Conservation (phyloP, 345 rosid genomes). For the Camelina laxa region DNA sequence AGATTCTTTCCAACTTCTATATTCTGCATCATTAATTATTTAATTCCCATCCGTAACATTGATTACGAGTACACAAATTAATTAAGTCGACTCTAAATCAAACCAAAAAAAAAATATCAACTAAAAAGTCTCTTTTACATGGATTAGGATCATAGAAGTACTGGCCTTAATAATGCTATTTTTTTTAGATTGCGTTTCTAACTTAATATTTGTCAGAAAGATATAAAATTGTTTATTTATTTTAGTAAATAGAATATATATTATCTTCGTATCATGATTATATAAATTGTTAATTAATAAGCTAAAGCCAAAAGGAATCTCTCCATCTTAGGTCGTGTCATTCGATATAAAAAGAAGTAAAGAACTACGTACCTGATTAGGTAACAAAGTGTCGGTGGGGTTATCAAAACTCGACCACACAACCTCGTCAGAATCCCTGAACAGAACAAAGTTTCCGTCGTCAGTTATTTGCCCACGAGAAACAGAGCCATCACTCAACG, state of each 20-base stretch:
- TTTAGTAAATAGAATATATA: too few species aligned
- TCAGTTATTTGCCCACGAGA: conserved; percentile 57
- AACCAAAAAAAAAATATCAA: too few species aligned
- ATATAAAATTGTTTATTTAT: too few species aligned
- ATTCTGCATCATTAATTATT: neutral
- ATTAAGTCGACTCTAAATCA: neutral
- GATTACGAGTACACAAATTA: neutral
- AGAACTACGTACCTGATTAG: conserved; percentile 44
- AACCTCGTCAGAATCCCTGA: neutral
- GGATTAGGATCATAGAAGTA: neutral
- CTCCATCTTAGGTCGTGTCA: too few species aligned
- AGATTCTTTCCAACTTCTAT: conserved; percentile 22
- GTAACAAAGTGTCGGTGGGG: conserved; percentile 64
- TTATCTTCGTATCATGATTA: too few species aligned
- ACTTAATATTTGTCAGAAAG: neutral
- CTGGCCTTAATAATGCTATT: neutral
- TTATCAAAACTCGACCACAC: conserved; percentile 57
- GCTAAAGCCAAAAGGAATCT: too few species aligned
- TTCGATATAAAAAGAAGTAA: too few species aligned
- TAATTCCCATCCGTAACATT: neutral
- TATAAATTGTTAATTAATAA: too few species aligned
- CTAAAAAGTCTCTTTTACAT: neutral
- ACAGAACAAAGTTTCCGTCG: conserved; percentile 56
- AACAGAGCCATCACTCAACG: conserved; percentile 32
- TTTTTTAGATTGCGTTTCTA: neutral